phyloP scores from a whole-genome alignment of 106 monocot species.

The Dendrobium catenatum region DNA sequence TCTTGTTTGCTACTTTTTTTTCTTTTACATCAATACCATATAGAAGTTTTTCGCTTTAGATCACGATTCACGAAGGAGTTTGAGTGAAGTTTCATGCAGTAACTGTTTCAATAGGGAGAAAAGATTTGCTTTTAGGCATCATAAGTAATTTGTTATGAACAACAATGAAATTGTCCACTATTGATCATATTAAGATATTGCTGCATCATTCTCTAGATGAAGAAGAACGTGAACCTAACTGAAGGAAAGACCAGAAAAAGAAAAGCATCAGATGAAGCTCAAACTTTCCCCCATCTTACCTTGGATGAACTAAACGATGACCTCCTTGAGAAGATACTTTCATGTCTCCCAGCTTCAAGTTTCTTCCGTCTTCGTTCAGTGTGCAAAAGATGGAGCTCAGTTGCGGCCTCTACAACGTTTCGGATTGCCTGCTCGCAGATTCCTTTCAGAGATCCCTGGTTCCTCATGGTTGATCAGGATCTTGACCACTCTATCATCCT shows the following conservation, averaged over 20 bases:
- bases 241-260: conserved; percentile 23
- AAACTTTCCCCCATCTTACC: conserved; percentile 3
- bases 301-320: conserved; percentile 68
- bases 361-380: conserved; percentile 81
- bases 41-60: no score
- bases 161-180: no score
- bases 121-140: no score
- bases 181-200: no score
- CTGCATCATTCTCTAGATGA: not conserved
- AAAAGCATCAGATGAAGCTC: conserved; percentile 25
- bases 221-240: not conserved
- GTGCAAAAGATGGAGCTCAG: conserved; percentile 53
- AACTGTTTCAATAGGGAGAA: no score
- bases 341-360: conserved; percentile 52
- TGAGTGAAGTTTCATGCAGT: no score
- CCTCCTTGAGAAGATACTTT: conserved; percentile 67
- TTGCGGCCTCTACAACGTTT: conserved; percentile 49
- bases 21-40: no score
- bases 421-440: conserved; percentile 47
- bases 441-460: conserved; percentile 59
- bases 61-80: no score
- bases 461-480: conserved; percentile 55
- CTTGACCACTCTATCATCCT: conserved; percentile 33
- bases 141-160: no score
- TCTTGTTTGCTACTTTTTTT: no score